Base-by-base conservation (phyloP, 352 stramenopile species). In the Globisporangium radiosum region DNA sequence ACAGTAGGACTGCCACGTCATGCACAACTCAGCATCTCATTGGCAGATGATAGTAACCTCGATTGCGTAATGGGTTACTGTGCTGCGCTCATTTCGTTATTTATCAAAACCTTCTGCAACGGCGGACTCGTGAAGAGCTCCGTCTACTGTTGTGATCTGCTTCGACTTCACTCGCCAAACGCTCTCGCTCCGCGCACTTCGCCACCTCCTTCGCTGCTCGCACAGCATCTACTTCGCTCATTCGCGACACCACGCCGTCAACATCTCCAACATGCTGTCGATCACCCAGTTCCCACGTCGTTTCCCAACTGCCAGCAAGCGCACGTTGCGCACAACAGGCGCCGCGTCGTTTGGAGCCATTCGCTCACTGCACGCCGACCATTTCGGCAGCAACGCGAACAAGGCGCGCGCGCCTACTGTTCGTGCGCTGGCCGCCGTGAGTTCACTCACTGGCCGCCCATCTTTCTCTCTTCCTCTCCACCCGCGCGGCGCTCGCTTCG, bases 241-340 rank as follows among this genome's bases (percentile, higher is more conserved):
- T 53, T 50, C 15, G 10, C 17, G 7, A 14, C 14, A 50, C 45
- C 45, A 59, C 54, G 54, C n/a, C 43, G 44, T 39, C 54, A 4
- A 57, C 50, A 15, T 10, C 6, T 11, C 11, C 33, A 51, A 47
- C 47, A 93, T 93, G 84, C 66, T 93, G 66, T 73, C 71, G 57
- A 91, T 93, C 71, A 93, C 84, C 14, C 78, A 81, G 58, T 91
- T 90, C 61, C 81, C 84, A 25, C 84, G 84, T 25, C 84, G 84
- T 64, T 91, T 93, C 72, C 69, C 79, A 2, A 90, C 84, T 40
- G 72, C 75, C 57, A 85, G 68, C 66, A 91, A 90, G 69, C 74
- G 81, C 68, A 66, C 71, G 19, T 65, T 90, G 64, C 57, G 15
- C 19, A 38, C 43, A 53, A 47, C 47, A 5, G 25, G 66, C 6